Conservation (phyloP, 2,329 filamentous ascomycete species). For the Fonsecaea nubica region DNA sequence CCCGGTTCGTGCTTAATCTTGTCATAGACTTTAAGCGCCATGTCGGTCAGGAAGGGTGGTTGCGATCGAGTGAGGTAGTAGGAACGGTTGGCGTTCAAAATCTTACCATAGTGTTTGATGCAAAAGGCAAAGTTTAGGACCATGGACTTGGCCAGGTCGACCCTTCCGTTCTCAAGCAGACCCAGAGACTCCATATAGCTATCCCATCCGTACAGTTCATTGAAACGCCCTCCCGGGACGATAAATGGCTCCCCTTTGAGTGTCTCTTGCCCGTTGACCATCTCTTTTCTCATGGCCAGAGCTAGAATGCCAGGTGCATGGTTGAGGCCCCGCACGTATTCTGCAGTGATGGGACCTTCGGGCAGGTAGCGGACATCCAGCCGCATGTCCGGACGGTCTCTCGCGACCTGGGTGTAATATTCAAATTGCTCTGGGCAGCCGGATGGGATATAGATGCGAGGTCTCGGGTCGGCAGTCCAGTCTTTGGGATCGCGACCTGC, state of each 20-base stretch:
- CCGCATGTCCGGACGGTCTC: constrained; percentile 79
- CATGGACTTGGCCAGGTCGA: constrained; percentile 91
- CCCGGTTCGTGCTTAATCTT: constrained; percentile 86
- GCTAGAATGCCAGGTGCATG: constrained; percentile 86
- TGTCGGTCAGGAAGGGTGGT: constrained; percentile 95
- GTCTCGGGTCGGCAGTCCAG: constrained; percentile 87
- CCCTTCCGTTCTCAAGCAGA: constrained; percentile 81
- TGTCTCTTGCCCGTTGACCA: constrained; percentile 70
- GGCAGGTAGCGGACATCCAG: constrained; percentile 84
- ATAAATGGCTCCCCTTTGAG: constrained; percentile 87
- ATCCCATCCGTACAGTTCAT: constrained; percentile 98
- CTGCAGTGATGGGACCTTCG: constrained; percentile 72
- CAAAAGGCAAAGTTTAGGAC: constrained; percentile 97
- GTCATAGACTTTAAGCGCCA: constrained; percentile 92
- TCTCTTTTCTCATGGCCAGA: constrained; percentile 81
- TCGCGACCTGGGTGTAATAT: constrained; percentile 84
- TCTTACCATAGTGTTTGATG: constrained; percentile 98
- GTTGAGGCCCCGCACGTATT: constrained; percentile 83
- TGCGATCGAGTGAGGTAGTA: constrained; percentile 96
- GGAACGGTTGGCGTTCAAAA: constrained; percentile 92
- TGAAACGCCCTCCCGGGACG: constrained; percentile 97
- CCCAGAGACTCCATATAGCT: constrained; percentile 98
- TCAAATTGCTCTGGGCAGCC: constrained; percentile 86
- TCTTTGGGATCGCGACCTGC: constrained; percentile 93
- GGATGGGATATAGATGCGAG: constrained; percentile 86